phyloP scores from a whole-genome alignment of 2,329 filamentous ascomycete species.

The Helotiales sp. region DNA sequence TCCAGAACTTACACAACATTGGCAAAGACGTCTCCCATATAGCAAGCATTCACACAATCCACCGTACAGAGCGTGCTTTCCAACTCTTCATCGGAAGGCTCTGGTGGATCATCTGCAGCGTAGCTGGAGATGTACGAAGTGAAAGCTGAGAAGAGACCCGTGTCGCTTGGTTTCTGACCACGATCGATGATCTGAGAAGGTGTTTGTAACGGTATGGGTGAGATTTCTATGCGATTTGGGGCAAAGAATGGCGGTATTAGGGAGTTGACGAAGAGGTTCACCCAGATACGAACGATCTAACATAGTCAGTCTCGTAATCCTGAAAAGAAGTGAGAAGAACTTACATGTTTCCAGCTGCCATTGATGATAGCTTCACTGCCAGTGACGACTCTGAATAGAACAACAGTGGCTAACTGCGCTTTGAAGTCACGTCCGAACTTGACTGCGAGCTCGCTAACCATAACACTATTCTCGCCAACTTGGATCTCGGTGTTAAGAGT shows the following conservation, averaged over 20 bases:
- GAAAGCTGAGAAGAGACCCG: constrained; percentile 89
- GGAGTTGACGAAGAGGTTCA: constrained; percentile 96
- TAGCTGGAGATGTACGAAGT: constrained; percentile 99
- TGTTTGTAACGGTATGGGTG: constrained; percentile 85
- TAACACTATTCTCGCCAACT: constrained; percentile 87
- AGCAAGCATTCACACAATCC: constrained; percentile 90
- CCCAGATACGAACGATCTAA: constrained; percentile 86
- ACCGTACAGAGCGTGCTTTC: constrained; percentile 95
- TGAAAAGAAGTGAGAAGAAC: constrained; percentile 43
- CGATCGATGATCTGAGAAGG: constrained; percentile 94
- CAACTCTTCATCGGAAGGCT: constrained; percentile 95
- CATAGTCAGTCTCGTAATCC: constrained; percentile 46
- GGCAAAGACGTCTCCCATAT: constrained; percentile 78
- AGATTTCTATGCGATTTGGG: constrained; percentile 70
- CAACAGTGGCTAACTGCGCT: constrained; percentile 89
- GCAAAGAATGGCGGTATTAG: constrained; percentile 82
- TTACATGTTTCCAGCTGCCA: constrained; percentile 78
- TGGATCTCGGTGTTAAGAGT: constrained; percentile 94
- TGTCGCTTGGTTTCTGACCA: constrained; percentile 76
- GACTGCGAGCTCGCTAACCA: constrained; percentile 98
- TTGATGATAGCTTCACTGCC: constrained; percentile 80
- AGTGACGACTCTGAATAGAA: constrained; percentile 91
- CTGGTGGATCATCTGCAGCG: constrained; percentile 94
- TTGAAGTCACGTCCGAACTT: constrained; percentile 93
- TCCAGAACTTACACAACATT: constrained; percentile 72